Conservation (phyloP, 2,329 filamentous ascomycete species). For the Lachnellula cervina region DNA sequence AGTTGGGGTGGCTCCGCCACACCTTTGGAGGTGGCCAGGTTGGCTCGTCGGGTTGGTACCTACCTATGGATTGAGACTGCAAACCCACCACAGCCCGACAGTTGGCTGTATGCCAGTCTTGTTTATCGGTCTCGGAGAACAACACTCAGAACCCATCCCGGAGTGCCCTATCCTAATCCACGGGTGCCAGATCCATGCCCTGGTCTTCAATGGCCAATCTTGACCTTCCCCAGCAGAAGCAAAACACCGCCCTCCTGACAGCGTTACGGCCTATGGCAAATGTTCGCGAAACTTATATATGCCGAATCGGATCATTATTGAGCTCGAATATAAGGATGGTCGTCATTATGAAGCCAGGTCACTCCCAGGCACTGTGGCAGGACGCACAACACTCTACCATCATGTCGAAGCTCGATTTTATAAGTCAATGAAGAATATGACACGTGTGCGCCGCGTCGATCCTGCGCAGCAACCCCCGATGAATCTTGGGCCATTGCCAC, state of each 20-base stretch:
- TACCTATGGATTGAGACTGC: constrained; percentile 17
- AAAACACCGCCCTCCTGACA: constrained; percentile 11
- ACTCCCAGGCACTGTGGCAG: constrained; percentile 15
- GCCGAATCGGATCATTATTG: constrained; percentile 15
- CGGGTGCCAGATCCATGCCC: constrained; percentile 14
- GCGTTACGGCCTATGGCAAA: constrained; percentile 15
- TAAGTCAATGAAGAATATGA: constrained; percentile 13
- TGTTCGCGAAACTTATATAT: constrained; percentile 13
- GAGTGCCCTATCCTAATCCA: constrained; percentile 11
- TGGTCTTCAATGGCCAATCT: constrained; percentile 9
- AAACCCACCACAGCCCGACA: constrained; percentile 14
- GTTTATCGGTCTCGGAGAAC: constrained; percentile 14
- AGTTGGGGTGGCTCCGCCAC: constrained; percentile 34
- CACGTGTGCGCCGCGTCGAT: constrained; percentile 12
- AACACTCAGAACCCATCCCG: constrained; percentile 10
- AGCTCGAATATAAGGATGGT: constrained; percentile 16
- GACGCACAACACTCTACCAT: constrained; percentile 15
- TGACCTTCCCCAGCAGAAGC: constrained; percentile 13
- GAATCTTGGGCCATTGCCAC: constrained; percentile 13
- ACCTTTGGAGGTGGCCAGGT: constrained; percentile 38
- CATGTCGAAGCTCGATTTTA: constrained; percentile 12
- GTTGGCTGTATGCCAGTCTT: constrained; percentile 16
- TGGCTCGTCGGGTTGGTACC: constrained; percentile 11
- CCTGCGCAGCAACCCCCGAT: constrained; percentile 4
- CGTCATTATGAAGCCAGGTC: constrained; percentile 12